These are phyloP conservation scores for Fraxinus anomala DNA, from an alignment of 257 asterid genomes.

Conservation along the genomic window DNA sequence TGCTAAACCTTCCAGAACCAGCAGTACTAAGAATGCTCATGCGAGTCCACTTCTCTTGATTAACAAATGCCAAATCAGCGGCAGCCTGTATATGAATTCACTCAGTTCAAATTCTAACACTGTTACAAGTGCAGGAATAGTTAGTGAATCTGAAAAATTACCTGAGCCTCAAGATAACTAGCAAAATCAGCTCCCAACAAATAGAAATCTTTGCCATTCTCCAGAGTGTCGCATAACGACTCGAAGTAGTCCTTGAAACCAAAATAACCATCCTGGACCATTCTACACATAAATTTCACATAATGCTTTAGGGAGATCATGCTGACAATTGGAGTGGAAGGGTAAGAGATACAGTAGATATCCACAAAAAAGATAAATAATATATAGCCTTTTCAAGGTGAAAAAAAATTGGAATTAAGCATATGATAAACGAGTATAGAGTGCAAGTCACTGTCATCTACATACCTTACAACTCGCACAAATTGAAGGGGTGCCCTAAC, in stretches of 20 bases:
- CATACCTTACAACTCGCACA: conserved; percentile 49
- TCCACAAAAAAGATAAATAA: neutral
- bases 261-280: conserved; percentile 56
- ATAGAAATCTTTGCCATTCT: conserved; percentile 48
- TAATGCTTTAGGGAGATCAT: neutral
- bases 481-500: conserved; percentile 44
- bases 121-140: neutral
- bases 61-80: conserved; percentile 45
- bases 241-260: conserved; percentile 51
- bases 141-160: conserved; percentile 19
- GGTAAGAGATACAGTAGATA: neutral
- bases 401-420: neutral
- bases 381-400: neutral
- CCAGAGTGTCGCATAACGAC: conserved; percentile 46
- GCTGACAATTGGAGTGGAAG: neutral
- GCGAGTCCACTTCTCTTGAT: conserved; percentile 44
- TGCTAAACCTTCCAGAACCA: conserved; percentile 56
- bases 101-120: conserved; percentile 19
- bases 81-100: conserved; percentile 36
- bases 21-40: conserved; percentile 54
- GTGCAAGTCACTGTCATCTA: neutral
- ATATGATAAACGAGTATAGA: neutral
- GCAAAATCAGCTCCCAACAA: conserved; percentile 49
- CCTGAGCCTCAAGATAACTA: conserved; percentile 58
- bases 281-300: conserved; percentile 30